phyloP scores from a whole-genome alignment of 345 rosid genomes.

The Euphorbia tirucalli region DNA sequence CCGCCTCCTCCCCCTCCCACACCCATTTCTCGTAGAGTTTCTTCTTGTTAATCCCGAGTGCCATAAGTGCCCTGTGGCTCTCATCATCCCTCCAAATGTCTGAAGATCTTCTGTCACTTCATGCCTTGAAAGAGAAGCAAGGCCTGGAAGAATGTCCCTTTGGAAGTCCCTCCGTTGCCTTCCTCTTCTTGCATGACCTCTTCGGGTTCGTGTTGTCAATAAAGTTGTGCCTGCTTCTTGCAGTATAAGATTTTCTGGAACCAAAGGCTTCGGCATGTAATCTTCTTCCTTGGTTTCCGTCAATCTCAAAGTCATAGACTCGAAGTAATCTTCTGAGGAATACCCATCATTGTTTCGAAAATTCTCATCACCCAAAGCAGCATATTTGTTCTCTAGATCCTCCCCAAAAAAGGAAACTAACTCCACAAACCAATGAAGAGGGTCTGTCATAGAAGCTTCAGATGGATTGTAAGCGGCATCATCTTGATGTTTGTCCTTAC shows the following conservation, averaged over 20 bases:
- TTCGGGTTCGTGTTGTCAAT: constrained; percentile 50
- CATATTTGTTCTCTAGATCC: constrained; percentile 44
- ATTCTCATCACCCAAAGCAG: constrained; percentile 31
- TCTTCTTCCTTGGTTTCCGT: constrained; percentile 68
- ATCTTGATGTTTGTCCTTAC: constrained; percentile 23
- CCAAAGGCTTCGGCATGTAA: constrained; percentile 77
- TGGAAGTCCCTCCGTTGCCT: constrained; percentile 96
- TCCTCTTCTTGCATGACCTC: constrained; percentile 84
- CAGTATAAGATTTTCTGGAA: constrained; percentile 51
- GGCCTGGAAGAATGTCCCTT: constrained; percentile 96
- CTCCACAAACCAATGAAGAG: constrained; percentile 79
- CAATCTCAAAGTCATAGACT: constrained; percentile 69
- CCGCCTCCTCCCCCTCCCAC: constrained; percentile 67
- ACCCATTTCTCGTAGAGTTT: constrained; percentile 66
- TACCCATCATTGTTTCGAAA: constrained; percentile 33
- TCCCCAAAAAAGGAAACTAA: constrained; percentile 51
- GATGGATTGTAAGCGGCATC: constrained; percentile 31
- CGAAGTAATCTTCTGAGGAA: constrained; percentile 69
- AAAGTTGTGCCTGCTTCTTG: constrained; percentile 42
- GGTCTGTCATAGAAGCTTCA: constrained; percentile 39
- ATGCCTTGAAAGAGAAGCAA: constrained; percentile 74
- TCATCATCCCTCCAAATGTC: constrained; percentile 81
- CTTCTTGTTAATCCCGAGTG: constrained; percentile 63
- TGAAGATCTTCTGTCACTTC: constrained; percentile 95
- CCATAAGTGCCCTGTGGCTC: constrained; percentile 72